Percentiles rank a stretch among this genome's conserved stretches.
Conservation (phyloP, 495 filamentous ascomycete genomes). For the Cercophora newfieldiana region DNA sequence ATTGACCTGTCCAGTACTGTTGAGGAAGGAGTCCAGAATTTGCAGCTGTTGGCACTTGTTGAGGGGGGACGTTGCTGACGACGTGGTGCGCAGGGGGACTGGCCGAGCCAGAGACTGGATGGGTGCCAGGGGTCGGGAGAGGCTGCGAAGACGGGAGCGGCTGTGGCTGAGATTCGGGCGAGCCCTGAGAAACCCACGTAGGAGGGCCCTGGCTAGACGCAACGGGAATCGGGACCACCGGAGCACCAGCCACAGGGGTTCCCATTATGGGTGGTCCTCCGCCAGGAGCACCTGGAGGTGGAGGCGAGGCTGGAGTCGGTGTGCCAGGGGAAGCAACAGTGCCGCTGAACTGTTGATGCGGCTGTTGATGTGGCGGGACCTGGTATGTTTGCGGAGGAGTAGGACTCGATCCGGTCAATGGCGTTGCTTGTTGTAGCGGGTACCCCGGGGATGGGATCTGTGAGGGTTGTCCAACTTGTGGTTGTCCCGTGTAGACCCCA, state of each 20-base stretch:
- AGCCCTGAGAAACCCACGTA: neutral
- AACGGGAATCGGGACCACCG: neutral
- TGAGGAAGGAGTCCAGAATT: neutral
- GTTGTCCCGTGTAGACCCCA: neutral
- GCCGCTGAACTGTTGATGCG: neutral
- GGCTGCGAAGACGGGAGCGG: neutral
- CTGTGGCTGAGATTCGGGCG: neutral
- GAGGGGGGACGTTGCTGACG: neutral
- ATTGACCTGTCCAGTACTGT: neutral
- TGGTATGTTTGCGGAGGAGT: neutral
- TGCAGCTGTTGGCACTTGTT: neutral
- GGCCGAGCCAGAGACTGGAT: neutral
- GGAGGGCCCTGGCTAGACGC: neutral
- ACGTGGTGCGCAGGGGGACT: neutral
- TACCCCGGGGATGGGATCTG: neutral
- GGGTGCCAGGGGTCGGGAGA: neutral
- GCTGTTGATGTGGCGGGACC: neutral
- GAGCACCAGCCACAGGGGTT: neutral
- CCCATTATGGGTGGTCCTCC: neutral
- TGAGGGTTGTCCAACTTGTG: too few relatives aligned
- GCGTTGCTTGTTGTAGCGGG: neutral
- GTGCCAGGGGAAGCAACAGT: neutral
- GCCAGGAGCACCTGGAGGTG: neutral
- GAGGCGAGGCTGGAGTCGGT: neutral
- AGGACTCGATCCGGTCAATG: neutral